Evolutionary conservation across 2,329 filamentous ascomycete species (phyloP).

Genomic region (Ilyonectria destructans): DNA sequence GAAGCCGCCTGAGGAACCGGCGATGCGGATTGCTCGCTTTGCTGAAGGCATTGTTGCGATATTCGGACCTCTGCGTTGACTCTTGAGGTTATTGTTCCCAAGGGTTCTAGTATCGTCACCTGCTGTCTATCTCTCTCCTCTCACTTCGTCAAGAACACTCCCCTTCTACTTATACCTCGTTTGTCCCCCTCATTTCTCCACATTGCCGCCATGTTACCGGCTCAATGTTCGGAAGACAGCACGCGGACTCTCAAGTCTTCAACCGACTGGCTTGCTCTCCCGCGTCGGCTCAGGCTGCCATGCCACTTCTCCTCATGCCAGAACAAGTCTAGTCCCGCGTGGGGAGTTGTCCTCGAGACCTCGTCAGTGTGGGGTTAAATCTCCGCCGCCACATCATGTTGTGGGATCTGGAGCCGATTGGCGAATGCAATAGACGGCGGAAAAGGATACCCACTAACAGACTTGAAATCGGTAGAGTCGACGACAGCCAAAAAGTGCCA

Average conservation of each 20-base stretch:
- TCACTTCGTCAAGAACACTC: background rate
- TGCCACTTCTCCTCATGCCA: slow-evolving; percentile 13
- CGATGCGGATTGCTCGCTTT: slow-evolving; percentile 59
- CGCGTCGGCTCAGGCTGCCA: background rate
- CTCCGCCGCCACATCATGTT: background rate
- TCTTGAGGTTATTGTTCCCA: background rate
- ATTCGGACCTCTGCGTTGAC: background rate
- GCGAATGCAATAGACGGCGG: slow-evolving; percentile 7
- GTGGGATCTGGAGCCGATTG: slow-evolving; percentile 1
- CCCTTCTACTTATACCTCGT: slow-evolving; percentile 19
- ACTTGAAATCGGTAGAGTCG: background rate
- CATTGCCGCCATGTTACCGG: slow-evolving; percentile 14
- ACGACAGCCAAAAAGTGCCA: slow-evolving; percentile 6
- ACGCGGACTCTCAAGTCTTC: slow-evolving; percentile 17
- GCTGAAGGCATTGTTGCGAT: slow-evolving; percentile 42
- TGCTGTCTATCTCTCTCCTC: background rate
- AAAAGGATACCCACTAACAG: slow-evolving; percentile 31
- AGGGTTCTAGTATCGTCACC: background rate
- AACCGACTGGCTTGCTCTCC: slow-evolving; percentile 6
- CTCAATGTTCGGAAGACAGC: slow-evolving; percentile 23
- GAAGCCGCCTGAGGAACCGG: slow-evolving; percentile 61
- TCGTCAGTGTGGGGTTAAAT: slow-evolving; percentile 18
- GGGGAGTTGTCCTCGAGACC: slow-evolving; percentile 23
- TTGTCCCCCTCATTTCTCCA: slow-evolving; percentile 9
- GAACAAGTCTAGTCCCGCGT: slow-evolving; percentile 16